phyloP scores from a whole-genome alignment of 352 stramenopile species.

The Phytophthora agathidicida region DNA sequence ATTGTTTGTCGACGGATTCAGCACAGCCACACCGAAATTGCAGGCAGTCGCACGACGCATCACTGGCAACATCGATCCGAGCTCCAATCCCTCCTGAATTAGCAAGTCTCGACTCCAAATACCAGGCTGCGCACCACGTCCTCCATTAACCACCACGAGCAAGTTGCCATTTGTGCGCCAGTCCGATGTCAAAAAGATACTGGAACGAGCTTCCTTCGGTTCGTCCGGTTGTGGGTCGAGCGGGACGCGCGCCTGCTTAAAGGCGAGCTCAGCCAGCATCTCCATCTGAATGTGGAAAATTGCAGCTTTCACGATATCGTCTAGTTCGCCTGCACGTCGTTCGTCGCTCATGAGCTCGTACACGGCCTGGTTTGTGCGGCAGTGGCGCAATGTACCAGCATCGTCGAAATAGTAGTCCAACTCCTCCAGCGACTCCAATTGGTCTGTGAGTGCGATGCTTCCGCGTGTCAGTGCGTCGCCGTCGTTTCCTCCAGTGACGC shows the following conservation, averaged over 20 bases:
- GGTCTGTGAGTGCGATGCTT: slow-evolving; percentile 61
- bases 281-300: slow-evolving; percentile 90
- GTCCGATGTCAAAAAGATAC: slow-evolving; percentile 74
- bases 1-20: slow-evolving; percentile 81
- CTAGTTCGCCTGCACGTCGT: slow-evolving; percentile 63
- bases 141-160: slow-evolving; percentile 75
- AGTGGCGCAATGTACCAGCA: slow-evolving; percentile 67
- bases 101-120: slow-evolving; percentile 84
- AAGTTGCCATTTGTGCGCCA: slow-evolving; percentile 67
- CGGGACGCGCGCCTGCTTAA: slow-evolving; percentile 74
- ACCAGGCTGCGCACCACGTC: slow-evolving; percentile 65
- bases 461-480: slow-evolving; percentile 24
- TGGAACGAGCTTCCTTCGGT: slow-evolving; percentile 70
- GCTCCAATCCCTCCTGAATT: slow-evolving; percentile 76
- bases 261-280: slow-evolving; percentile 78
- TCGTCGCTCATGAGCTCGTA: slow-evolving; percentile 83
- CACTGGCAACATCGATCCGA: slow-evolving; percentile 80
- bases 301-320: slow-evolving; percentile 81
- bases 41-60: slow-evolving; percentile 51
- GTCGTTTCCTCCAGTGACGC: slow-evolving; percentile 8
- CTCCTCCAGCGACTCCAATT: slow-evolving; percentile 79
- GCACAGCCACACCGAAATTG: slow-evolving; percentile 62
- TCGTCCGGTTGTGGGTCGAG: slow-evolving; percentile 64
- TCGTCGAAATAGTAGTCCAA: slow-evolving; percentile 84
- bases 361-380: slow-evolving; percentile 73